Evolutionary conservation across 192 early-diverging fungal genomes (phyloP).

Genomic region (Podila verticillata): DNA sequence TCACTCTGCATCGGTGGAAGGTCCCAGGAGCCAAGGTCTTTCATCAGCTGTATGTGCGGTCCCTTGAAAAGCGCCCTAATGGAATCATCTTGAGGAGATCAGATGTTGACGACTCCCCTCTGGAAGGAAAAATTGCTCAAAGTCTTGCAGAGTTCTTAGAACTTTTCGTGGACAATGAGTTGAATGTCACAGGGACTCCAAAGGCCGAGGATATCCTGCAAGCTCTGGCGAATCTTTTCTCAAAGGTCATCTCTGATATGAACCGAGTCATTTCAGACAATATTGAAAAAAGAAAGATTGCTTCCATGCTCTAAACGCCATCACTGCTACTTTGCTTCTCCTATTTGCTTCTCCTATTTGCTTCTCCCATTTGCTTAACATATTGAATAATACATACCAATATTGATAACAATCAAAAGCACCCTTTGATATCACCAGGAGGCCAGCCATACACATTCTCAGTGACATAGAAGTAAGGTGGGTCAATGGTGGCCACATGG

Average conservation of each 20-base stretch:
- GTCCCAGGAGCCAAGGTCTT: constrained; percentile 21
- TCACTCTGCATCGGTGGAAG: constrained; percentile 15
- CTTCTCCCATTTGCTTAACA: no score
- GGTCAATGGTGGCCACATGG: no score
- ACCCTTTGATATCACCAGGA: no score
- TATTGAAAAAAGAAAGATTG: constrained; percentile 2
- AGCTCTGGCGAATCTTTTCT: constrained; percentile 9
- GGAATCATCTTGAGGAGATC: constrained; percentile 10
- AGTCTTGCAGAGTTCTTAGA: not conserved
- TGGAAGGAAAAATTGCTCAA: constrained; percentile 1
- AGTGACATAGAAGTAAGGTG: no score
- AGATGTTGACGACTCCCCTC: constrained; percentile 11
- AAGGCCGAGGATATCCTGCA: constrained; percentile 9
- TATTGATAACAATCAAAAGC: no score
- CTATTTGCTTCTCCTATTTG: no score
- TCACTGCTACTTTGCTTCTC: no score
- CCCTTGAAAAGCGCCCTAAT: constrained; percentile 4
- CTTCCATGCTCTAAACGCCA: not conserved
- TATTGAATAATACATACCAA: no score
- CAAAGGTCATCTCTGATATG: constrained; percentile 10
- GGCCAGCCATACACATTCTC: no score
- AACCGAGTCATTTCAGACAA: constrained; percentile 8
- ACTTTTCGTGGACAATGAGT: constrained; percentile 1
- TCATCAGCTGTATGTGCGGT: constrained; percentile 11
- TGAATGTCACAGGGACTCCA: constrained; percentile 8